Conservation (phyloP, 495 filamentous ascomycete genomes). For the Podospora anserina region DNA sequence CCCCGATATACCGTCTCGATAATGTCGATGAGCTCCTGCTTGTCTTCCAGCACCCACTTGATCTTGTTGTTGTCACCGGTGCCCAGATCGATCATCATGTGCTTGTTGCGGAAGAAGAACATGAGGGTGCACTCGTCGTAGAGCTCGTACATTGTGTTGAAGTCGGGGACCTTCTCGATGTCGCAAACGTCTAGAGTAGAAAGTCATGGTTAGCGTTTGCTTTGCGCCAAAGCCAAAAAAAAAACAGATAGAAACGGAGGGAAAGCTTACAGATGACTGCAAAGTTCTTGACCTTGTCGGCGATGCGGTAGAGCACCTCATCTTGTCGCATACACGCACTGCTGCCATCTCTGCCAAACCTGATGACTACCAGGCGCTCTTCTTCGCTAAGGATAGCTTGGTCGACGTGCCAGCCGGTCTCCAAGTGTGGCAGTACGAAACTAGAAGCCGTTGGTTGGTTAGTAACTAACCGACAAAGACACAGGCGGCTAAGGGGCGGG, state of each 20-base stretch:
- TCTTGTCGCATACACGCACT: constrained; percentile 86
- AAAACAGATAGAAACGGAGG: no score
- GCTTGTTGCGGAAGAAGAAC: constrained; percentile 94
- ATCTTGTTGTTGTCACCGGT: constrained; percentile 97
- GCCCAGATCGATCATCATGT: constrained; percentile 98
- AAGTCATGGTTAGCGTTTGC: background rate
- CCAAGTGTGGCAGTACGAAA: constrained; percentile 84
- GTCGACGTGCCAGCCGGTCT: constrained; percentile 94
- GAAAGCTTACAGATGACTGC: constrained; percentile 61
- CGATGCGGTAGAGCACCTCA: constrained; percentile 89
- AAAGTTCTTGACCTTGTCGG: constrained; percentile 82
- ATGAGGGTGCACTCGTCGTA: constrained; percentile 71
- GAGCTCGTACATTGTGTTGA: constrained; percentile 90
- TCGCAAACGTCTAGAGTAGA: constrained; percentile 75
- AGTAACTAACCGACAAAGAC: background rate
- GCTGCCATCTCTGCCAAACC: constrained; percentile 80
- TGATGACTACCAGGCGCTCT: constrained; percentile 92
- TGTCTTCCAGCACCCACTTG: constrained; percentile 96
- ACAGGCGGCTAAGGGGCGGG: background rate
- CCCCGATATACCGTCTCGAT: constrained; percentile 97
- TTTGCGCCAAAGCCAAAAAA: background rate
- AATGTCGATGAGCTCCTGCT: constrained; percentile 98
- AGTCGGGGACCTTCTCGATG: constrained; percentile 91
- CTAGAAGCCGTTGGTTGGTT: constrained; percentile 59
- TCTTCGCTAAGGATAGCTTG: constrained; percentile 87